Conservation (phyloP, 192 early-diverging fungal species). For the Coemansia reversa region DNA sequence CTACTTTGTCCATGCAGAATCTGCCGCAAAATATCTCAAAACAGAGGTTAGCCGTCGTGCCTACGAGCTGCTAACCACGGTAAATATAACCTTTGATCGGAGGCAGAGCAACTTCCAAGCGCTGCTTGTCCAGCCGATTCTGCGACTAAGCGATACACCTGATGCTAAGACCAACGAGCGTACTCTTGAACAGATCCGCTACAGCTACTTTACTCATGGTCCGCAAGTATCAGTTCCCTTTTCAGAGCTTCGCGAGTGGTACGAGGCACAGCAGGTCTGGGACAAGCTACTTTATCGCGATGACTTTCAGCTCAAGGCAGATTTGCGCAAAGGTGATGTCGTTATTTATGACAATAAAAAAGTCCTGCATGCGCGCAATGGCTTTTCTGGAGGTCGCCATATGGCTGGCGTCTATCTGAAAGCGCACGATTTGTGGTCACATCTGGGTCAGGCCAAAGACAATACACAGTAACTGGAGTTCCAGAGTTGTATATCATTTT, state of each 20-base stretch:
- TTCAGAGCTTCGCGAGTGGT: conserved; percentile 50
- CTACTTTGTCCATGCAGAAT: conserved; percentile 56
- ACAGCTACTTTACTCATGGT: conserved; percentile 54
- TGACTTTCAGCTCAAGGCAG: conserved; percentile 51
- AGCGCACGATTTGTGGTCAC: conserved; percentile 40
- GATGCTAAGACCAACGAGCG: conserved; percentile 27
- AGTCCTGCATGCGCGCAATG: conserved; percentile 55
- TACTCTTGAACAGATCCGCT: conserved; percentile 44
- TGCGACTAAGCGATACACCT: conserved; percentile 30
- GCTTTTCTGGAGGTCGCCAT: conserved; percentile 48
- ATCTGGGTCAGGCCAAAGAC: conserved; percentile 19
- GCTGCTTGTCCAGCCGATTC: conserved; percentile 33
- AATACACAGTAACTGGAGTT: too few relatives aligned
- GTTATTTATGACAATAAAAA: conserved; percentile 55
- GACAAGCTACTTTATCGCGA: conserved; percentile 51
- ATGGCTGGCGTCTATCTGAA: conserved; percentile 54
- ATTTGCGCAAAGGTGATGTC: conserved; percentile 43
- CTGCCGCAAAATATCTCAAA: conserved; percentile 54
- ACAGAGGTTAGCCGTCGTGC: conserved; percentile 48
- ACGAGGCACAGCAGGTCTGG: conserved; percentile 50
- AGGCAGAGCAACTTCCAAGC: conserved; percentile 54
- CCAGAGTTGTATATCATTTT: too few relatives aligned
- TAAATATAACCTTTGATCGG: conserved; percentile 52
- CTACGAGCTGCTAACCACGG: conserved; percentile 52
- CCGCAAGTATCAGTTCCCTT: conserved; percentile 48